phyloP scores from a whole-genome alignment of 192 early-diverging fungal species.

The Coemansia sp. region DNA sequence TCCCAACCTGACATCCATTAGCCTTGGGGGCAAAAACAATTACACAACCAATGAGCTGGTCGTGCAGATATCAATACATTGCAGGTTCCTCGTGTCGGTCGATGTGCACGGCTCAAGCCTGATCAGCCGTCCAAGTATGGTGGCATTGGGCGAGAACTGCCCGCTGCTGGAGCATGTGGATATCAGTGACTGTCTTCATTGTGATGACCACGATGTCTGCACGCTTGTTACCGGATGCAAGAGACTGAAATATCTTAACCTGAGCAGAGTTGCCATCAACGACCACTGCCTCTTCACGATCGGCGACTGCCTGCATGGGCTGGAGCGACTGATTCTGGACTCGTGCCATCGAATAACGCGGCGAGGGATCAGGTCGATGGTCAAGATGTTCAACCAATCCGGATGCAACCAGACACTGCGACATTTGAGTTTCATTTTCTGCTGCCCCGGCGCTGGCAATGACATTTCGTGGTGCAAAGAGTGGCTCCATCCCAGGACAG shows the following conservation, averaged over 20 bases:
- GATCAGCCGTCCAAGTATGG: conserved; percentile 12
- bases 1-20: conserved; percentile 23
- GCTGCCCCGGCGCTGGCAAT: conserved; percentile 4
- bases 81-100: conserved; percentile 12
- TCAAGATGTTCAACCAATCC: conserved; percentile 23
- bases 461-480: conserved; percentile 38
- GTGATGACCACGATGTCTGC: conserved; percentile 23
- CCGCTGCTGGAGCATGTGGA: conserved; percentile 15
- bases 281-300: conserved; percentile 21
- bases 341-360: conserved; percentile 29
- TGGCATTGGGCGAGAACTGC: conserved; percentile 30
- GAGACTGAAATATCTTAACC: conserved; percentile 16
- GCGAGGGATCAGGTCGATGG: conserved; percentile 23
- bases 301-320: conserved; percentile 21
- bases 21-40: conserved; percentile 27
- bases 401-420: conserved; percentile 39
- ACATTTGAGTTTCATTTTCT: conserved; percentile 20
- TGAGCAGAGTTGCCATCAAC: conserved; percentile 26
- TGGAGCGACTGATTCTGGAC: conserved; percentile 30
- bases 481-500: conserved; percentile 25
- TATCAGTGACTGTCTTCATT: conserved; percentile 28
- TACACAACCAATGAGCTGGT: conserved; percentile 29
- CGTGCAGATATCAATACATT: conserved; percentile 15
- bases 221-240: conserved; percentile 25
- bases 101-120: conserved; percentile 29